Evolutionary conservation across 116 monocot species (phyloP), one percentile per base, ranked within the genome.

Genomic region (Zostera marina): DNA sequence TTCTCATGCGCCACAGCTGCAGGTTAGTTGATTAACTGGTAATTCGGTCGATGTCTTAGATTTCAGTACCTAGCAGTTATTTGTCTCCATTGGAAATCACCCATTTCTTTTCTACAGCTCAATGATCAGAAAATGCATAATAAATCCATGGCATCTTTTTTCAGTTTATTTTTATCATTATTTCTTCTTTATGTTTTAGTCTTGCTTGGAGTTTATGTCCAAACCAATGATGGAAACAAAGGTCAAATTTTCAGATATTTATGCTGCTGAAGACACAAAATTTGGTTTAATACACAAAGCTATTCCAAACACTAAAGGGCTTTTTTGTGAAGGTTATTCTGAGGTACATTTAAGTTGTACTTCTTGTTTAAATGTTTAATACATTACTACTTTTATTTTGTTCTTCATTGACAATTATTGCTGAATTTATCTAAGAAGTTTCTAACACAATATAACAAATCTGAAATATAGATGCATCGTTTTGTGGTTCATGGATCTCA

Each of bases 401-500:
- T 6, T 41, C 25, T 19, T 10, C 15, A 23, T 59, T 59, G 16
- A 23, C n/a, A n/a, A n/a, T n/a, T n/a, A n/a, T n/a, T n/a, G n/a
- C n/a, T 20, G 32, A 11, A 5, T 42, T 42, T 16, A 42, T 9
- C 5, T 59, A 7, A 3, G 13, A 56, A 11, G 21, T 26, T 3
- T 43, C 20, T 41, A 16, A 15, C n/a, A 9, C 5, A 49, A 61
- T 65, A 38, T 9, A 56, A 58, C 47, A 47, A 58, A 3, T 11
- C 67, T 20, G 53, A 53, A 21, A 24, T 56, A 47, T 70, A 92
- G 92, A 80, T 86, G 83, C 65, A 86, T 44, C 73, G 74, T 12
- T 92, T 92, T 76, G 76, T 80, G 11, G 77, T 92, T 38, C 80
- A 92, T 72, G 73, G 75, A 43, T 77, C 71, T 42, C 39, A 40